phyloP scores from a whole-genome alignment of 2,329 filamentous ascomycete genomes.

The Lecanicillium sp. region DNA sequence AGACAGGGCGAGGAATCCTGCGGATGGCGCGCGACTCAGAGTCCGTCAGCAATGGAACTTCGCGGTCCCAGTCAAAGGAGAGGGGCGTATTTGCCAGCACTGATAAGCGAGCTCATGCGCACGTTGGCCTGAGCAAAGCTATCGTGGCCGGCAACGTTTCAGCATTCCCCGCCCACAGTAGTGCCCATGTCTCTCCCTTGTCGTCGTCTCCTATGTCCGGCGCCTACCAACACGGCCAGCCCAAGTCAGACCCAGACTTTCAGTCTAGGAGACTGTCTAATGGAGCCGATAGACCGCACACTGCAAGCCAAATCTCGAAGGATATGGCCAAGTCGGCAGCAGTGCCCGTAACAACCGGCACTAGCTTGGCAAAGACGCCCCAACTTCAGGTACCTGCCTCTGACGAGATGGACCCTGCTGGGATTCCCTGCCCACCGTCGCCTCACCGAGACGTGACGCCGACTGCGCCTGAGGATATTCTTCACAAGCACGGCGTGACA shows the following conservation, averaged over 20 bases:
- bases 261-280: conserved; percentile 13
- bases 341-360: no score
- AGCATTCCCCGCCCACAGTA: conserved; percentile 14
- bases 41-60: conserved; percentile 33
- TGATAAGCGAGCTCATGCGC: conserved; percentile 58
- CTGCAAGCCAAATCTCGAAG: no score
- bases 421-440: conserved; percentile 35
- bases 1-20: conserved; percentile 8
- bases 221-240: conserved; percentile 34
- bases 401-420: conserved; percentile 27
- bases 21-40: conserved; percentile 34
- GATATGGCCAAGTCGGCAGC: no score
- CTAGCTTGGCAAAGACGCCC: neutral
- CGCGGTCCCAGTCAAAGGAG: conserved; percentile 57
- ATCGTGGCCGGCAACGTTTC: conserved; percentile 54
- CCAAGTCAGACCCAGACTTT: conserved; percentile 37
- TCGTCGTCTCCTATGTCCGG: conserved; percentile 8
- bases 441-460: conserved; percentile 30
- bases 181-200: conserved; percentile 4
- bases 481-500: conserved; percentile 31
- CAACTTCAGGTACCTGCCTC: conserved; percentile 14
- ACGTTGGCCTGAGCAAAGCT: conserved; percentile 55
- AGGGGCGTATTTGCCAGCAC: conserved; percentile 48
- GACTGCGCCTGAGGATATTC: conserved; percentile 18
- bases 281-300: conserved; percentile 21